These are phyloP conservation scores for Yamadazyma sp. DNA, from an alignment of 1,139 yeast species.

Conservation along the genomic window DNA sequence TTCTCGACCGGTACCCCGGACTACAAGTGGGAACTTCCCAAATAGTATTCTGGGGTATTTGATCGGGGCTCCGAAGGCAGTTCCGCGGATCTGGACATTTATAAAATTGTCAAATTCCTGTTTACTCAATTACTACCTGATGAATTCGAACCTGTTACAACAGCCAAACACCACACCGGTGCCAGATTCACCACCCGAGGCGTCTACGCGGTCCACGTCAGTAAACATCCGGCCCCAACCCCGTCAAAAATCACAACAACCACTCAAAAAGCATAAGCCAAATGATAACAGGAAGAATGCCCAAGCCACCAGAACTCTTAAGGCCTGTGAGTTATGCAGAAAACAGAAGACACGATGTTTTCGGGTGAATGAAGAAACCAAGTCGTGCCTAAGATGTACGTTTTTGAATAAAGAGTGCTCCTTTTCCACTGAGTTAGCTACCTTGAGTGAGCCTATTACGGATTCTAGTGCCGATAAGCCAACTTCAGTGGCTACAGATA, in stretches of 20 bases:
- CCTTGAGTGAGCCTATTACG: slow-evolving; percentile 1
- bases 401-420: slow-evolving; percentile 54
- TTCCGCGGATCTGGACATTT: not conserved
- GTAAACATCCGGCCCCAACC: not conserved
- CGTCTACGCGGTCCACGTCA: not conserved
- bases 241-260: not conserved
- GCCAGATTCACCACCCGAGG: not conserved
- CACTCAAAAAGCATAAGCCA: slow-evolving; percentile 4
- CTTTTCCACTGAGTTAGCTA: slow-evolving; percentile 21
- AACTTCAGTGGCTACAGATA: slow-evolving; percentile 4
- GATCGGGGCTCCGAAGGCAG: not conserved
- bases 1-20: too few relatives aligned
- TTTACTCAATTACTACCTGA: not conserved
- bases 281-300: slow-evolving; percentile 20
- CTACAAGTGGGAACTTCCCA: too few relatives aligned
- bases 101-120: not conserved
- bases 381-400: slow-evolving; percentile 56
- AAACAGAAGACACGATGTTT: slow-evolving; percentile 65
- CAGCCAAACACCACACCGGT: not conserved
- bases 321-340: slow-evolving; percentile 62
- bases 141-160: not conserved
- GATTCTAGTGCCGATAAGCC: slow-evolving; percentile 3
- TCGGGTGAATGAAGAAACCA: slow-evolving; percentile 42
- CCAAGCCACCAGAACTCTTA: slow-evolving; percentile 47
- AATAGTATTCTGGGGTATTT: too few relatives aligned